These are phyloP conservation scores for Neurospora africana DNA, from an alignment of 495 filamentous ascomycete genomes.

Conservation along the genomic window DNA sequence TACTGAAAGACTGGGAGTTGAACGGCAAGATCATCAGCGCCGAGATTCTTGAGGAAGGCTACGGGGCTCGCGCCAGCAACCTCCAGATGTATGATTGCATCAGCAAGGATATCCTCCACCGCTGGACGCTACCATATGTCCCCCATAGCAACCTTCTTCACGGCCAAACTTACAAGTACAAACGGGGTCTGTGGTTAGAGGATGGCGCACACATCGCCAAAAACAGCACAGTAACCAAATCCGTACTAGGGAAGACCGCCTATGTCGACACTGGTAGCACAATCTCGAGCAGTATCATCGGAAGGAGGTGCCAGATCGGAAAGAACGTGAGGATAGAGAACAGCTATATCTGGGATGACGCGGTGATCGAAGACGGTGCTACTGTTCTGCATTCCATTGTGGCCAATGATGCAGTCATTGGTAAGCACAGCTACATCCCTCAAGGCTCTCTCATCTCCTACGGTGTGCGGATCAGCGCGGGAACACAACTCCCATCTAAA, in stretches of 20 bases:
- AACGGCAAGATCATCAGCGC: conserved; percentile 93
- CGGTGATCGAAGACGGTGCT: conserved; percentile 60
- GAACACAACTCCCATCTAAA: conserved; percentile 20
- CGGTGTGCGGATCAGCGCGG: conserved; percentile 59
- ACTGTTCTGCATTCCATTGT: conserved; percentile 65
- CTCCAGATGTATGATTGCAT: conserved; percentile 84
- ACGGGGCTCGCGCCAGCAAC: conserved; percentile 71
- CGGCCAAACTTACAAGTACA: conserved; percentile 64
- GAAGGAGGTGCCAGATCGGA: conserved; percentile 75
- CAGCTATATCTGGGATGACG: conserved; percentile 86
- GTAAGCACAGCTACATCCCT: conserved; percentile 56
- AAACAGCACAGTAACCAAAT: conserved; percentile 37
- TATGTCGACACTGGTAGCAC: conserved; percentile 61
- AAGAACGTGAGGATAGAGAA: conserved; percentile 66
- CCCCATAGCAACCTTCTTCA: conserved; percentile 78
- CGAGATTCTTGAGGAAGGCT: conserved; percentile 73
- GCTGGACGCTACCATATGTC: conserved; percentile 89
- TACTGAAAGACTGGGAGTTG: conserved; percentile 91
- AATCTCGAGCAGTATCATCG: conserved; percentile 65
- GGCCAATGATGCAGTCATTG: conserved; percentile 58
- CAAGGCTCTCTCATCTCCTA: conserved; percentile 71
- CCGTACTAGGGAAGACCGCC: conserved; percentile 66
- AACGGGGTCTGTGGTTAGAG: conserved; percentile 59
- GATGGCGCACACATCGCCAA: conserved; percentile 54
- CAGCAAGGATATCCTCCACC: conserved; percentile 73